Percentiles rank a stretch among this genome's conserved stretches.
These are phyloP conservation scores for Penicillium egyptiacum DNA, from an alignment of 495 filamentous ascomycete species.

Conservation along the genomic window DNA sequence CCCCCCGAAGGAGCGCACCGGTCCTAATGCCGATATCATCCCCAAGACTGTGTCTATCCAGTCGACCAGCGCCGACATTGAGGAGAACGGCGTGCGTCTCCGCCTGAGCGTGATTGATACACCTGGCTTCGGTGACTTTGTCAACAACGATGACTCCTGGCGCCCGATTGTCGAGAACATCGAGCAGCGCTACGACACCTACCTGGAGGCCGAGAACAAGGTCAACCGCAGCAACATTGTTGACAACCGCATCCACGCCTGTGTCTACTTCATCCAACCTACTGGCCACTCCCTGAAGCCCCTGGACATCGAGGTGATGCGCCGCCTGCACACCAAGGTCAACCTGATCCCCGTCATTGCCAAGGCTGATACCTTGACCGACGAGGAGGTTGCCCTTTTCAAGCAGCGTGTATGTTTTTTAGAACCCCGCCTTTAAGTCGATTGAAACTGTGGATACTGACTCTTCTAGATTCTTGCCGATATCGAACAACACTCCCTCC, in stretches of 20 bases:
- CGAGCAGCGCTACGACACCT: constrained; percentile 96
- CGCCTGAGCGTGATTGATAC: constrained; percentile 97
- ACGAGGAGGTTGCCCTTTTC: constrained; percentile 91
- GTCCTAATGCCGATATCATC: constrained; percentile 93
- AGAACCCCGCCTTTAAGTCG: neutral
- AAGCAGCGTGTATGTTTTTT: constrained; percentile 79
- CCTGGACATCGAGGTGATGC: constrained; percentile 98
- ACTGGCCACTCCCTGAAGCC: constrained; percentile 99
- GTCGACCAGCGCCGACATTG: constrained; percentile 97
- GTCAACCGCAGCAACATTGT: constrained; percentile 99
- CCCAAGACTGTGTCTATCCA: constrained; percentile 99
- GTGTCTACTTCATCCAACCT: constrained; percentile 99
- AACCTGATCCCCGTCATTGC: constrained; percentile 99
- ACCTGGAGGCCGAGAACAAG: constrained; percentile 99
- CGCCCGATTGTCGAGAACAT: constrained; percentile 98
- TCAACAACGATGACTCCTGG: constrained; percentile 99
- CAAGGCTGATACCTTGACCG: constrained; percentile 96
- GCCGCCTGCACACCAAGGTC: constrained; percentile 98
- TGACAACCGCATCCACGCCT: constrained; percentile 97
- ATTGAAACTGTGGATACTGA: constrained; percentile 8
- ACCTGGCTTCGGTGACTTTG: constrained; percentile 97
- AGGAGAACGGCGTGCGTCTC: constrained; percentile 97
- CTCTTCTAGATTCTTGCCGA: constrained; percentile 82
- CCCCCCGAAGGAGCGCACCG: constrained; percentile 96
- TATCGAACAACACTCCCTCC: constrained; percentile 92